phyloP scores from a whole-genome alignment of 306 rosid genomes.

The Trifolium pratense region DNA sequence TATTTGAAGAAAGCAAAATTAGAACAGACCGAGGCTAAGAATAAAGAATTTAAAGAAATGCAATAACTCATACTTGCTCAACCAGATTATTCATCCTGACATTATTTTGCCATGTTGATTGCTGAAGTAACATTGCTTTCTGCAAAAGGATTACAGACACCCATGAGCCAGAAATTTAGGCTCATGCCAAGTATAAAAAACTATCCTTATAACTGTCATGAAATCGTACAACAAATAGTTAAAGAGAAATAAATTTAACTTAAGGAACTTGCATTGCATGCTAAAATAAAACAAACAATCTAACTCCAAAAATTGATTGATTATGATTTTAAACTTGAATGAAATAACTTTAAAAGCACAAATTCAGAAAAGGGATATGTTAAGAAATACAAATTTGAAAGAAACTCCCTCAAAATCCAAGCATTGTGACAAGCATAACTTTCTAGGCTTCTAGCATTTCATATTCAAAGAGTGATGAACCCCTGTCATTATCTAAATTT shows the following conservation, averaged over 20 bases:
- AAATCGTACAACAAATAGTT: constrained; percentile 17
- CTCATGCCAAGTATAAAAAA: constrained; percentile 28
- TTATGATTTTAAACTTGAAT: constrained; percentile 5
- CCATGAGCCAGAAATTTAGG: constrained; percentile 34
- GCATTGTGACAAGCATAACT: constrained; percentile 21
- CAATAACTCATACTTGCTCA: constrained; percentile 67
- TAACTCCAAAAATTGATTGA: constrained; percentile 21
- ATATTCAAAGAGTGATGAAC: constrained; percentile 11
- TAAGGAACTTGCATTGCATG: constrained; percentile 12
- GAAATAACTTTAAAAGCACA: constrained; percentile 34
- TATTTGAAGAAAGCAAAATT: constrained; percentile 29
- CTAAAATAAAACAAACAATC: constrained; percentile 22
- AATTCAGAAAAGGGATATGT: constrained; percentile 20
- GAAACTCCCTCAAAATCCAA: constrained; percentile 17
- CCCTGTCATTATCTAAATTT: constrained; percentile 1
- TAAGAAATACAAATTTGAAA: constrained; percentile 31
- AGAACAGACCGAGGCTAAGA: constrained; percentile 36
- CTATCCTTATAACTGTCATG: constrained; percentile 1
- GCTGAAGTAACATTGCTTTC: constrained; percentile 91
- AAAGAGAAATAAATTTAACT: constrained; percentile 35
- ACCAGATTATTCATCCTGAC: constrained; percentile 82
- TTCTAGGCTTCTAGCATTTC: constrained; percentile 23
- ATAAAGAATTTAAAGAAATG: constrained; percentile 8
- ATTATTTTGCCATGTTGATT: constrained; percentile 93
- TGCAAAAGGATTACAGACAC: constrained; percentile 47